phyloP scores from a whole-genome alignment of 2,329 filamentous ascomycete species.

The Arthrobotrys sphaeroides region DNA sequence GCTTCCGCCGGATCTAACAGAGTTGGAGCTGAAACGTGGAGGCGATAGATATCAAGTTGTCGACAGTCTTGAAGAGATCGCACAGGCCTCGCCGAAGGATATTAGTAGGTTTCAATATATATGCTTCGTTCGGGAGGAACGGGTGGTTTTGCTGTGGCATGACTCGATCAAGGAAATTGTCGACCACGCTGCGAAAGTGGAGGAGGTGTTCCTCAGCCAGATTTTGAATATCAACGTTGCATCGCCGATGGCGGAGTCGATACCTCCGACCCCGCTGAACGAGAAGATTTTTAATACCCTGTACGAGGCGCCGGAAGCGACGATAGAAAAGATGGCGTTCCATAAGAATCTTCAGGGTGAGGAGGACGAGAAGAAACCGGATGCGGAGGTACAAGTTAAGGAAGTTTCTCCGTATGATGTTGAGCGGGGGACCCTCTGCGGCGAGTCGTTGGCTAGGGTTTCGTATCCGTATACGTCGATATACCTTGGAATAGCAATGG shows the following conservation, averaged over 20 bases:
- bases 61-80: constrained; percentile 62
- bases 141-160: constrained; percentile 63
- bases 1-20: constrained; percentile 62
- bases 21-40: constrained; percentile 62
- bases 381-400: not conserved
- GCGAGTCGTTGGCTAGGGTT: constrained; percentile 21
- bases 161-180: constrained; percentile 63
- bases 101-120: constrained; percentile 64
- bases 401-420: constrained; percentile 33
- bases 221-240: constrained; percentile 40
- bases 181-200: constrained; percentile 60
- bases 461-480: constrained; percentile 31
- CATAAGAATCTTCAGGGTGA: constrained; percentile 18
- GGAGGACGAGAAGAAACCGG: not conserved
- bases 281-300: constrained; percentile 26
- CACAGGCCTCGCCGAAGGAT: constrained; percentile 60
- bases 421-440: constrained; percentile 20
- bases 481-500: constrained; percentile 40
- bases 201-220: constrained; percentile 52
- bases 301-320: constrained; percentile 34
- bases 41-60: constrained; percentile 64
- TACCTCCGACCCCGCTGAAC: not conserved
- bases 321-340: constrained; percentile 38
- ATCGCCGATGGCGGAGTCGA: not conserved
- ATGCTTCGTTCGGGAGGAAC: constrained; percentile 63